phyloP scores from a whole-genome alignment of 495 filamentous ascomycete genomes.

The Bryoglossum gracile region DNA sequence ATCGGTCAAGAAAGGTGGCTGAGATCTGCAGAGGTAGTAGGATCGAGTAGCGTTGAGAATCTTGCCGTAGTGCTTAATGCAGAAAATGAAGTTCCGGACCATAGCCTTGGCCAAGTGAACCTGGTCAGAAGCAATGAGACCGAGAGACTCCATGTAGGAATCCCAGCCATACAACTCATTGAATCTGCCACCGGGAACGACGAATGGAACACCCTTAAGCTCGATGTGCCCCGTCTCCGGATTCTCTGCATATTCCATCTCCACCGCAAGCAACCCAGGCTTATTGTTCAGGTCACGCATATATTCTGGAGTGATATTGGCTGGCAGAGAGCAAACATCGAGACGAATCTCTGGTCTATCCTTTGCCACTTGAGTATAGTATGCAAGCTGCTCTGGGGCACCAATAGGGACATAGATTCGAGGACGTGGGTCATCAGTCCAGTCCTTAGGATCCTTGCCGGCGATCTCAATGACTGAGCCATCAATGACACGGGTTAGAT shows the following conservation, averaged over 20 bases:
- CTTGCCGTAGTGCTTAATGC: constrained; percentile 96
- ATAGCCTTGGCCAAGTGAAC: constrained; percentile 83
- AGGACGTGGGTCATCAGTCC: constrained; percentile 77
- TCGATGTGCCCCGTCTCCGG: constrained; percentile 56
- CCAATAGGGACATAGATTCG: constrained; percentile 89
- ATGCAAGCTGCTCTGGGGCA: constrained; percentile 78
- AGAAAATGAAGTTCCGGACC: constrained; percentile 94
- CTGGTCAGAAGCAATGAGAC: constrained; percentile 72
- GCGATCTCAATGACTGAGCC: constrained; percentile 78
- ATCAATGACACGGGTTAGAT: constrained; percentile 81
- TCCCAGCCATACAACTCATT: constrained; percentile 98
- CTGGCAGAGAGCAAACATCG: constrained; percentile 72
- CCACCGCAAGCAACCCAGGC: constrained; percentile 82
- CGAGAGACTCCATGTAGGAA: constrained; percentile 92
- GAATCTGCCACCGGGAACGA: constrained; percentile 93
- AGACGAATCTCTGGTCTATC: constrained; percentile 73
- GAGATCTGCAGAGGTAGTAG: constrained; percentile 89
- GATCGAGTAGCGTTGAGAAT: constrained; percentile 94
- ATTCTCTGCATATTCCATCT: constrained; percentile 70
- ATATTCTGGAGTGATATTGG: constrained; percentile 68
- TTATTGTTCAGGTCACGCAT: constrained; percentile 66
- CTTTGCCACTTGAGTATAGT: constrained; percentile 70
- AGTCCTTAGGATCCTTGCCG: constrained; percentile 82
- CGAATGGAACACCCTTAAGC: constrained; percentile 78
- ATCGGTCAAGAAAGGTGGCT: constrained; percentile 95